Percentiles rank a stretch among this genome's conserved stretches.
Conservation (phyloP, 2,329 filamentous ascomycete species). For the Phaeomoniella chlamydospora region DNA sequence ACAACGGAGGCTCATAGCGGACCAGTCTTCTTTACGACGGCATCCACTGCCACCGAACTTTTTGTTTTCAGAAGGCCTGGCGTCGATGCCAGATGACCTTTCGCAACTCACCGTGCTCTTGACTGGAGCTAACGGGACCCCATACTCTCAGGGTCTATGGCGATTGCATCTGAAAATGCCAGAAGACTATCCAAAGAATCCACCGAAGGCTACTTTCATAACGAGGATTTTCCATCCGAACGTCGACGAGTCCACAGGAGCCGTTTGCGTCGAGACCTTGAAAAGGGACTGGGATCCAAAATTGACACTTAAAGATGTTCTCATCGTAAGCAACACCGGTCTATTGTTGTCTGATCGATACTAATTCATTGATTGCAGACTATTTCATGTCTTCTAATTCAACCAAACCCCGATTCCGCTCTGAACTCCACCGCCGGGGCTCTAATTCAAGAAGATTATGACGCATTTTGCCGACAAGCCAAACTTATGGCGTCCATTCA, state of each 20-base stretch:
- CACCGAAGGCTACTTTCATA: slow-evolving; percentile 44
- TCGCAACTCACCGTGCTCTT: slow-evolving; percentile 43
- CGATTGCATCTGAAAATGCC: slow-evolving; percentile 46
- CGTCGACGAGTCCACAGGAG: slow-evolving; percentile 46
- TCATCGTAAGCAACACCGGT: slow-evolving; percentile 26
- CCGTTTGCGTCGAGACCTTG: slow-evolving; percentile 49
- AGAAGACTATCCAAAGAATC: slow-evolving; percentile 23
- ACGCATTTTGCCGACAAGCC: slow-evolving; percentile 40
- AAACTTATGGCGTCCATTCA: slow-evolving; percentile 49
- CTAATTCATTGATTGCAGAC: slow-evolving; percentile 20
- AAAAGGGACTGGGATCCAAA: slow-evolving; percentile 48
- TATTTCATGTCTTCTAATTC: slow-evolving; percentile 47
- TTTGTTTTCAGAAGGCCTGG: slow-evolving; percentile 33
- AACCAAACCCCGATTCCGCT: slow-evolving; percentile 50
- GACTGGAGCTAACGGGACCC: slow-evolving; percentile 44
- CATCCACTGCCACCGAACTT: slow-evolving; percentile 46
- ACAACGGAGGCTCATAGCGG: slow-evolving; percentile 43
- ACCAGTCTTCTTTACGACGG: slow-evolving; percentile 42
- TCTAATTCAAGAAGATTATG: slow-evolving; percentile 44
- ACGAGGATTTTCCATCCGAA: slow-evolving; percentile 52
- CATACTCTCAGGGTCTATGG: slow-evolving; percentile 45
- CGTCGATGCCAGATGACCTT: slow-evolving; percentile 33
- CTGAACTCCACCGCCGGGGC: slow-evolving; percentile 47
- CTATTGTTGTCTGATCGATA: neutral
- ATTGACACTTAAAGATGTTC: slow-evolving; percentile 43